Evolutionary conservation across 2,329 filamentous ascomycete species (phyloP), one percentile per base, ranked within the genome.

Genomic region (Curvularia sp.): DNA sequence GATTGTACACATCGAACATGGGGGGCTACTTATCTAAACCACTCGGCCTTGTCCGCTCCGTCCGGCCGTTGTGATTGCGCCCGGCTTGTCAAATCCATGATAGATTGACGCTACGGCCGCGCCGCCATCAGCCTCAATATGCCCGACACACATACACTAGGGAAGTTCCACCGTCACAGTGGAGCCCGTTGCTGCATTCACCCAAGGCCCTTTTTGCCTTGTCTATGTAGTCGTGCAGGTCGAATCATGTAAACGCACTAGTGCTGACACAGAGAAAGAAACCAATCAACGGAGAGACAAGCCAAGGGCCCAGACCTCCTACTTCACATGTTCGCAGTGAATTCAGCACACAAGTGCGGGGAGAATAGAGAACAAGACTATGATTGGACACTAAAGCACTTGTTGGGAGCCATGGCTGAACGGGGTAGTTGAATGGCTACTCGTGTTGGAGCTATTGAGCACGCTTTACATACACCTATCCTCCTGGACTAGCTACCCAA

Each of bases 261-360:
- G 27, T 30, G 15, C 27, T 46, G 42, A 30, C 27, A 18, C 19
- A 27, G 5, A 15, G 8, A 10, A 30, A 5, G n/a, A 30, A 21
- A 9, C 43, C 28, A 47, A 30, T 32, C 25, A 23, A 46, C 25
- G 7, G 25, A 18, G 23, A 28, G 25, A 47, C 3, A 23, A 23
- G n/a, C 25, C 19, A 30, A 41, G 42, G n/a, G 43, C 28, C 27
- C 12, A 47, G 43, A 30, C 43, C 43, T 27, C 13, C 43, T n/a
- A 28, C 27, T 34, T 27, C 41, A 39, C 42, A 46, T 51, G 49
- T 34, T n/a, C 18, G 49, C 49, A 32, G 28, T 46, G 27, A 46
- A 19, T 32, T 32, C 12, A n/a, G 23, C 41, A 32, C 25, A 30
- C 8, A 47, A 47, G 43, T 47, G 43, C 43, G 43, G 43, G 43